A percentile compares a stretch with the other conserved stretches of the same genome.
These are phyloP conservation scores for Claviceps citrina DNA, from an alignment of 2,329 filamentous ascomycete species.

Conservation along the genomic window DNA sequence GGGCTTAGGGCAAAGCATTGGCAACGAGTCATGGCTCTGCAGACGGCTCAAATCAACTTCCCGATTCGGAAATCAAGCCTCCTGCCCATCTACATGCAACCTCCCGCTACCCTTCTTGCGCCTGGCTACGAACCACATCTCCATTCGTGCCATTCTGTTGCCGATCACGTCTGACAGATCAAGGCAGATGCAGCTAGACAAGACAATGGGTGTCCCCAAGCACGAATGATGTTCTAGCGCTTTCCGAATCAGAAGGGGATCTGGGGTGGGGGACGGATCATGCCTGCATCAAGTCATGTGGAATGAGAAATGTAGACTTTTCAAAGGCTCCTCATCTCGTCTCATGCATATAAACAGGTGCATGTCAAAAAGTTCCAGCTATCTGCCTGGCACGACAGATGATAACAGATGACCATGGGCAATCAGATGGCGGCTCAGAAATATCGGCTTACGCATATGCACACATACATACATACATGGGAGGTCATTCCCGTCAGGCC, in stretches of 20 bases:
- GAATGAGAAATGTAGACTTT: background rate
- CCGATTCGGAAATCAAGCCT: slow-evolving; percentile 1
- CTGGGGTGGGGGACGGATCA: too few relatives aligned
- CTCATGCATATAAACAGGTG: too few relatives aligned
- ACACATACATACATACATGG: too few relatives aligned
- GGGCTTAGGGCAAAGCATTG: background rate
- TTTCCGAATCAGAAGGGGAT: too few relatives aligned
- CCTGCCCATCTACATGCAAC: background rate
- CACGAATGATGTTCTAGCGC: too few relatives aligned
- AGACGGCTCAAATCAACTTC: background rate
- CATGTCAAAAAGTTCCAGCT: too few relatives aligned
- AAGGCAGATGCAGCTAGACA: background rate
- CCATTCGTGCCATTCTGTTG: background rate
- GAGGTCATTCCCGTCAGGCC: too few relatives aligned
- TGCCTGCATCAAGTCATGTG: background rate
- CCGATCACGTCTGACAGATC: background rate
- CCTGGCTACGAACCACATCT: background rate
- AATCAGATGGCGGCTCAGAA: too few relatives aligned
- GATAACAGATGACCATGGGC: too few relatives aligned
- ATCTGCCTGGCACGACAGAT: too few relatives aligned
- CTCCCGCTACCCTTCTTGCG: background rate
- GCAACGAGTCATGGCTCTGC: slow-evolving; percentile 1
- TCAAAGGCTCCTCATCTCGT: too few relatives aligned
- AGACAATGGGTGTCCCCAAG: background rate
- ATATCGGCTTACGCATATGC: too few relatives aligned